Evolutionary conservation across 495 filamentous ascomycete species (phyloP).

Genomic region (Geoglossum glabrum): DNA sequence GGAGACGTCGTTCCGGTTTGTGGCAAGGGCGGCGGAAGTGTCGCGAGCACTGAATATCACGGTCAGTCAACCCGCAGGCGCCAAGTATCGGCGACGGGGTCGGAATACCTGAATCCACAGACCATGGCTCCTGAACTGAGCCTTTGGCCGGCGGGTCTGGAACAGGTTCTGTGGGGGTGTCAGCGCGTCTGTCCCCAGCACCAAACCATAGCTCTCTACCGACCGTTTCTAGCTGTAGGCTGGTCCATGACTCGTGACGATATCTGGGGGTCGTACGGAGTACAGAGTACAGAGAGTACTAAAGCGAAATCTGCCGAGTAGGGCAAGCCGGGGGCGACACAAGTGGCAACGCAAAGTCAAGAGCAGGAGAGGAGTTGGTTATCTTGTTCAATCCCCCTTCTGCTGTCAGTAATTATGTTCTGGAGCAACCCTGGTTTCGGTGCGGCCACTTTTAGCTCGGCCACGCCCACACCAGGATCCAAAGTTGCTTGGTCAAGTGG

Average conservation of each 20-base stretch:
- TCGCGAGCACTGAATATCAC: neutral
- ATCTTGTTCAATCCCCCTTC: too few species aligned
- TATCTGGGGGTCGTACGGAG: too few species aligned
- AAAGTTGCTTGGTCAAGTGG: too few species aligned
- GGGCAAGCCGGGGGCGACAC: too few species aligned
- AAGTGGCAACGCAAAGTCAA: too few species aligned
- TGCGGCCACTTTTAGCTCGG: too few species aligned
- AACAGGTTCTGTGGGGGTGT: neutral
- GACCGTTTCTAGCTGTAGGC: neutral
- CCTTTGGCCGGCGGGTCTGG: neutral
- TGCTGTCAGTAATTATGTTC: too few species aligned
- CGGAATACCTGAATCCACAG: constrained; percentile 13
- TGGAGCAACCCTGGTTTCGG: too few species aligned
- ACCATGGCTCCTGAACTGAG: constrained; percentile 15
- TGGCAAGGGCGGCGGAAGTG: constrained; percentile 16
- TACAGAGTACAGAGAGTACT: too few species aligned
- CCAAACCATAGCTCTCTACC: neutral
- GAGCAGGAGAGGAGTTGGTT: too few species aligned
- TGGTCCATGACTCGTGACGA: neutral
- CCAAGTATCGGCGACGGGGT: neutral
- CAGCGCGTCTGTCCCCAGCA: neutral
- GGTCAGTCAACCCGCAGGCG: neutral
- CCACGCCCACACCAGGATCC: too few species aligned
- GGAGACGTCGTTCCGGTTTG: constrained; percentile 46
- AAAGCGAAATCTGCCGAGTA: too few species aligned